phyloP scores from a whole-genome alignment of 164 flowering plant genomes.

The Houttuynia cordata region DNA sequence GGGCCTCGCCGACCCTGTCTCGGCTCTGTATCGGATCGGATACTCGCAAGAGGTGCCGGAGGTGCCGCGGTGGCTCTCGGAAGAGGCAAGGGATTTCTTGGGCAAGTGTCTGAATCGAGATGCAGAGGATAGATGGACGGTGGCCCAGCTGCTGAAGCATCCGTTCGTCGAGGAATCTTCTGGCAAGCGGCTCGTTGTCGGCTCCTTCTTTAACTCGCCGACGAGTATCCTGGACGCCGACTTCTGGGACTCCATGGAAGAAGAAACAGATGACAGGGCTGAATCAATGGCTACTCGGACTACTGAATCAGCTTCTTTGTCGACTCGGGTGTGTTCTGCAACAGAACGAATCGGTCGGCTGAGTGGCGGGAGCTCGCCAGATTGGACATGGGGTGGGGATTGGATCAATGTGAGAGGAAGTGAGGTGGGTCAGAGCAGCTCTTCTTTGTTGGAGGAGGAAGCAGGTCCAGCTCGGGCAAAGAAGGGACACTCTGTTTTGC shows the following conservation, averaged over 20 bases:
- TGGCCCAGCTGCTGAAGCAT: conserved; percentile 47
- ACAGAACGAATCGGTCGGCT: conserved; percentile 21
- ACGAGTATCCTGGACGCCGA: conserved; percentile 39
- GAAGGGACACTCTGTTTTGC: background rate
- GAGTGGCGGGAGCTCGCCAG: conserved; percentile 12
- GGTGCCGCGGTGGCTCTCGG: conserved; percentile 38
- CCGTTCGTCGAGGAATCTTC: conserved; percentile 37
- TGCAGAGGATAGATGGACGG: conserved; percentile 49
- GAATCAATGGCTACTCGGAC: conserved; percentile 1
- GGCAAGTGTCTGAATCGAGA: conserved; percentile 44
- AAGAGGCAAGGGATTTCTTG: conserved; percentile 50
- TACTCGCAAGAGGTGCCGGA: conserved; percentile 44
- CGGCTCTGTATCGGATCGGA: conserved; percentile 44
- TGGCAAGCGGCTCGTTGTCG: background rate
- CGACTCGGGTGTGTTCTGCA: conserved; percentile 1
- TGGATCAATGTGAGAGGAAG: conserved; percentile 33
- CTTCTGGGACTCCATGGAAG: conserved; percentile 44
- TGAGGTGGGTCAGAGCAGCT: too few species aligned
- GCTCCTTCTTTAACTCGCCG: conserved; percentile 25
- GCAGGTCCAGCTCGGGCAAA: background rate
- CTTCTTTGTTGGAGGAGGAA: background rate
- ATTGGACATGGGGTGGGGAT: conserved; percentile 29
- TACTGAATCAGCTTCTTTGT: conserved; percentile 1
- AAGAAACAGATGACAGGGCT: conserved; percentile 1
- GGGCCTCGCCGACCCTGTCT: conserved; percentile 29